Evolutionary conservation across 2,329 filamentous ascomycete species (phyloP), one percentile per base, ranked within the genome.

Genomic region (Fusarium fracticaudum): DNA sequence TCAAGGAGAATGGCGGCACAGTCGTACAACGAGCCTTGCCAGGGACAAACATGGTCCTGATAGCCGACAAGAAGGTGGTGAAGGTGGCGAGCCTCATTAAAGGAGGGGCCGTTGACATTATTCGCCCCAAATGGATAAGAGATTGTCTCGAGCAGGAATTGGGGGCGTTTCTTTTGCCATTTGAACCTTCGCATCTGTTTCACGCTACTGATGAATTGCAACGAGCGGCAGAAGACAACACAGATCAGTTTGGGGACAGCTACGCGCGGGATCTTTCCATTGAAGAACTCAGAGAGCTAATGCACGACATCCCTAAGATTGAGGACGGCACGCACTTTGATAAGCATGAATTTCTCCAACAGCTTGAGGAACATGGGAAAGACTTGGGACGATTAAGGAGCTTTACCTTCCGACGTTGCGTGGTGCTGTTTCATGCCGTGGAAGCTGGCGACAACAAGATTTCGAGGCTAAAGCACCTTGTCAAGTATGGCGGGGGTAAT

Each of bases 71-170:
- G 81, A 93, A 87, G 48, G 87, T 90, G 0, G 91, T 98, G 75
- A 95, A 95, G 78, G 95, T 95, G 3, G 93, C 94, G 4, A 95
- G 94, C 15, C 83, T 98, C 14, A 91, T 94, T 70, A 97, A 96
- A 77, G 87, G 86, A 11, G 92, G 91, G 8, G 86, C 89, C 0
- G 87, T 89, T 12, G 91, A 94, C 75, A 92, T 99, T 58, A 87
- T 98, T 64, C 90, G 90, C 29, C 93, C 95, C 0, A 87, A 86
- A 11, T 99, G 96, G 96, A 84, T 98, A 6, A 86, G 93, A 35
- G 95, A 98, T 80, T 96, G 94, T 77, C 86, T 97, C 40, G 87
- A 88, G 81, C 90, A 81, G 82, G 87, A 73, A 60, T 86, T 77
- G 4, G 88, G 87, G 8, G 86, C 88, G 8, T 88, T 92, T 18